Conservation (phyloP, 768 basidiomycete genomes). For the Amanita inopinata region DNA sequence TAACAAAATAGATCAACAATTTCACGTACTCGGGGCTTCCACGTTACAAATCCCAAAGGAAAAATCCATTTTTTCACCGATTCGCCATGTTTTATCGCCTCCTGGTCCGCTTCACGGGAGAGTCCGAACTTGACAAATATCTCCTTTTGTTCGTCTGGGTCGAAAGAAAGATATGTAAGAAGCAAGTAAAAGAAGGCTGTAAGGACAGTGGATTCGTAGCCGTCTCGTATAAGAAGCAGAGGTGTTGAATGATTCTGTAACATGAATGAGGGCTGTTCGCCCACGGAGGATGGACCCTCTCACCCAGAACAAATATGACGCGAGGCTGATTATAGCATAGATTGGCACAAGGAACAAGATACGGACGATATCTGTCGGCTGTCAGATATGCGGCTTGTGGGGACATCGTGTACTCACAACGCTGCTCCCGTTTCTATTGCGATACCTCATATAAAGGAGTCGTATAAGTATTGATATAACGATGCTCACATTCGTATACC, state of each 20-base stretch:
- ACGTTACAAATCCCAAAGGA: constrained; percentile 52
- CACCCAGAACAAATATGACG: constrained; percentile 68
- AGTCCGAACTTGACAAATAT: constrained; percentile 49
- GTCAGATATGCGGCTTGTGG: neutral
- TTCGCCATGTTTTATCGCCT: constrained; percentile 32
- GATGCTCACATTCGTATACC: constrained; percentile 56
- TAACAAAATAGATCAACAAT: neutral
- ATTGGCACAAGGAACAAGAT: constrained; percentile 73
- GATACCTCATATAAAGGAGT: neutral
- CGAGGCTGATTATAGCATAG: constrained; percentile 58
- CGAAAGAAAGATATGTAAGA: constrained; percentile 57
- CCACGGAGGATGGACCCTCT: constrained; percentile 11
- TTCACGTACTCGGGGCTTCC: constrained; percentile 46
- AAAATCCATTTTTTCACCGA: constrained; percentile 55
- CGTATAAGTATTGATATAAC: neutral
- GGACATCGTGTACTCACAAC: constrained; percentile 32
- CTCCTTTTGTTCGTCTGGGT: constrained; percentile 48
- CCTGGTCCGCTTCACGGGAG: constrained; percentile 44
- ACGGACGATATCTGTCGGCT: constrained; percentile 51
- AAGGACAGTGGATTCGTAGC: constrained; percentile 69
- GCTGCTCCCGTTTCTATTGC: constrained; percentile 57
- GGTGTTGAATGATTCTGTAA: constrained; percentile 56
- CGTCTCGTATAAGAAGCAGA: constrained; percentile 58
- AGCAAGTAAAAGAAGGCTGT: constrained; percentile 75
- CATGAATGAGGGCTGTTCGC: constrained; percentile 4